Percentiles rank a stretch among this genome's conserved stretches.
Evolutionary conservation across 139 green algal genomes (phyloP).

Genomic region (Auxenochlorella pyrenoidosa): DNA sequence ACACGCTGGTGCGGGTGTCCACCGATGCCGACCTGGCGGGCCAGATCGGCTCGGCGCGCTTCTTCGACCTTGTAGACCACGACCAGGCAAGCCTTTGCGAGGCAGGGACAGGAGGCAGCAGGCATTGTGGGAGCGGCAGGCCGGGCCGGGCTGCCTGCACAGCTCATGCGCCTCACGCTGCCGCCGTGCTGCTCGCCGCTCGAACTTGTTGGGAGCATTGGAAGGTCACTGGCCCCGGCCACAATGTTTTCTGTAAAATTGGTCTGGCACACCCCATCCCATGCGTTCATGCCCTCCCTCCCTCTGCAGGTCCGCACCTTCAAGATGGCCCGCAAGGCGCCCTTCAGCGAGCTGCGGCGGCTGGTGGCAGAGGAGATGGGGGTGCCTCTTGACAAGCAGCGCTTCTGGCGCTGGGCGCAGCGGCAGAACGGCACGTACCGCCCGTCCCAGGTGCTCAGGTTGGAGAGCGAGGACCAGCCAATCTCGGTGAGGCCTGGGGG

Average conservation of each 20-base stretch:
- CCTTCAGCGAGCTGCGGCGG: slow-evolving; percentile 83
- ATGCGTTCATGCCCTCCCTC: too few species aligned
- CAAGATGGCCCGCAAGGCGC: slow-evolving; percentile 80
- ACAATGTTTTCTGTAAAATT: too few species aligned
- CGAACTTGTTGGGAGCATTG: too few species aligned
- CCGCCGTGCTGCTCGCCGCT: too few species aligned
- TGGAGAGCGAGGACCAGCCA: slow-evolving; percentile 51
- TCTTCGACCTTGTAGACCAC: slow-evolving; percentile 96
- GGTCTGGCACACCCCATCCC: too few species aligned
- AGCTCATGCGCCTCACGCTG: too few species aligned
- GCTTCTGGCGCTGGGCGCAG: slow-evolving; percentile 89
- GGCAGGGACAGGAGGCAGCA: not conserved
- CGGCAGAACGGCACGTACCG: slow-evolving; percentile 88
- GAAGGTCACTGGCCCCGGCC: too few species aligned
- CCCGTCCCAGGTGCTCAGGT: slow-evolving; percentile 61
- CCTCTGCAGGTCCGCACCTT: slow-evolving; percentile 27
- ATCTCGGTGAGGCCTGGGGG: slow-evolving; percentile 4
- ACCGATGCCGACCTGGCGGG: slow-evolving; percentile 67
- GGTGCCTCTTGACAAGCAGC: slow-evolving; percentile 80
- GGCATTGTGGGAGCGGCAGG: not conserved
- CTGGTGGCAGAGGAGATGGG: slow-evolving; percentile 72
- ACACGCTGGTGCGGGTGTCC: slow-evolving; percentile 72
- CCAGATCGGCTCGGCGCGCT: slow-evolving; percentile 74
- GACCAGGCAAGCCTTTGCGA: slow-evolving; percentile 59
- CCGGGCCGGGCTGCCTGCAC: too few species aligned